phyloP scores from a whole-genome alignment of 371 early-diverging fungal species.

The Circinella umbellata region DNA sequence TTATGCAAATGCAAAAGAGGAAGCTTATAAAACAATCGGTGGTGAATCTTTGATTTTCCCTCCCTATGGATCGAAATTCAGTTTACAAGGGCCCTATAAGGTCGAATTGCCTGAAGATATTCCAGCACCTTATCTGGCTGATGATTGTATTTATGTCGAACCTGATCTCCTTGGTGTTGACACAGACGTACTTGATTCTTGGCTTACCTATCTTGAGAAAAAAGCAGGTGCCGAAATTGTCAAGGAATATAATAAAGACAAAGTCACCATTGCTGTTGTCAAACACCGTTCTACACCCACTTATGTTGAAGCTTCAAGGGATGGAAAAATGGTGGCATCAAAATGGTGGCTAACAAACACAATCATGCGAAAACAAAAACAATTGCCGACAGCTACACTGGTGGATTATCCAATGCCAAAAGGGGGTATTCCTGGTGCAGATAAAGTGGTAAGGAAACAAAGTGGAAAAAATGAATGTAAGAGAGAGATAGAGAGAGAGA shows the following conservation, averaged over 20 bases:
- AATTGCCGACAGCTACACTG: conserved; percentile 47
- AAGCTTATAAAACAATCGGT: no score
- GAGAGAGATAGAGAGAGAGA: no score
- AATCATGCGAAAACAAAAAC: conserved; percentile 32
- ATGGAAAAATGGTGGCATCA: conserved; percentile 72
- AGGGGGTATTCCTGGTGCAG: conserved; percentile 34
- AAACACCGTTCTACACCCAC: conserved; percentile 55
- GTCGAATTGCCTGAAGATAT: conserved; percentile 1
- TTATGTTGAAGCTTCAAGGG: conserved; percentile 61
- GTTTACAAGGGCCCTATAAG: conserved; percentile 14
- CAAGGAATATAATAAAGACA: conserved; percentile 30
- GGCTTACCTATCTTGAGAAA: conserved; percentile 33
- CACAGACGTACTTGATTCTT: conserved; percentile 30
- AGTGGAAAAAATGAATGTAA: conserved; percentile 19
- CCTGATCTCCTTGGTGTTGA: conserved; percentile 18
- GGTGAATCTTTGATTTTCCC: conserved; percentile 12
- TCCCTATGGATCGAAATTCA: conserved; percentile 10
- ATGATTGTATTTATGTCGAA: conserved; percentile 35
- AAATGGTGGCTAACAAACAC: conserved; percentile 63
- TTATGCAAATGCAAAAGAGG: no score
- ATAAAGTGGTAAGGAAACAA: no score
- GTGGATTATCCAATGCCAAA: conserved; percentile 66
- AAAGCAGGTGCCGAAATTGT: conserved; percentile 61
- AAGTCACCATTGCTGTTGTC: conserved; percentile 63
- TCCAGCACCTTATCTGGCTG: conserved; percentile 6